These are phyloP conservation scores for Stephania yunnanensis DNA, from an alignment of 164 flowering plant genomes.

Conservation along the genomic window DNA sequence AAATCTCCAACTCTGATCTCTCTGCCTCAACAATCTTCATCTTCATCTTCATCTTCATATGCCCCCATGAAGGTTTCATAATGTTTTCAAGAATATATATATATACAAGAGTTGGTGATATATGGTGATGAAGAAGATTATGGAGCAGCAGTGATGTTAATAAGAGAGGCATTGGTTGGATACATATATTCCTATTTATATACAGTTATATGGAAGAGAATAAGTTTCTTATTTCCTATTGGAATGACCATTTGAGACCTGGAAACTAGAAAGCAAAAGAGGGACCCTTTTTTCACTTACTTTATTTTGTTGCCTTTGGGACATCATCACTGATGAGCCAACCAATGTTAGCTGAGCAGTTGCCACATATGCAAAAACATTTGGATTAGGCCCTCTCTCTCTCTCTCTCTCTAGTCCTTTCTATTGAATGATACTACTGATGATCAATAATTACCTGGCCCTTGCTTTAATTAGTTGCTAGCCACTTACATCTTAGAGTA, in stretches of 20 bases:
- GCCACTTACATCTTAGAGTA: not conserved
- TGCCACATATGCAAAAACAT: not conserved
- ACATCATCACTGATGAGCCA: not conserved
- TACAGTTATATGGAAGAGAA: not conserved
- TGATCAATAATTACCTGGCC: not conserved
- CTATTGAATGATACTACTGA: not conserved
- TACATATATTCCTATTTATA: not conserved
- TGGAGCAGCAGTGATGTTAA: too few species aligned
- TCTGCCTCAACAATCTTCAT: not conserved
- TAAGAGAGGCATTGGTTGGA: not conserved
- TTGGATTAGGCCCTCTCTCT: not conserved
- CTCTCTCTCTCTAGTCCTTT: not conserved
- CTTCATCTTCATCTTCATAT: not conserved
- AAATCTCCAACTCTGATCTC: not conserved
- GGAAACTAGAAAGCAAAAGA: not conserved
- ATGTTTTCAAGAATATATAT: not conserved
- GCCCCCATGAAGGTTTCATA: not conserved
- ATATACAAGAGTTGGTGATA: not conserved
- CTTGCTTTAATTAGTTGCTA: not conserved
- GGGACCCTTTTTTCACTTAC: not conserved
- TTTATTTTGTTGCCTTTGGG: not conserved
- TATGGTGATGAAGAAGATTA: not conserved
- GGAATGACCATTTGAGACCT: not conserved
- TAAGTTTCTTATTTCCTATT: slow-evolving; percentile 1
- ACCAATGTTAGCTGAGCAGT: not conserved